Evolutionary conservation across 2,329 filamentous ascomycete species (phyloP), one percentile per base, ranked within the genome.

Genomic region (Colletotrichum karsti): DNA sequence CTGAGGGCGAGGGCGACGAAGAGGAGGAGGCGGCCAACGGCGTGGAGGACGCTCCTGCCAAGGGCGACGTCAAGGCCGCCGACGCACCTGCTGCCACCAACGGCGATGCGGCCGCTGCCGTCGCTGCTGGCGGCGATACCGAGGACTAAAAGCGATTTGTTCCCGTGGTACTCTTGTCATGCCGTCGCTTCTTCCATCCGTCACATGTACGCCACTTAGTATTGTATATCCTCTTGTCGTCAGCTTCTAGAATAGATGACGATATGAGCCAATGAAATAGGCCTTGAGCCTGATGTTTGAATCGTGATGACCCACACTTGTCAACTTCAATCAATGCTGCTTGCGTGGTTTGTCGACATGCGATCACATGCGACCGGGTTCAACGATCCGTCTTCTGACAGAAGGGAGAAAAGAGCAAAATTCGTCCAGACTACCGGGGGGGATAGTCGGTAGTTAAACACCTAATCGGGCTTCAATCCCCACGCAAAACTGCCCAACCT

Each of bases 11-110:
- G 12, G 75, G 70, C 20, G 76, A 74, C 1, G 77, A 77, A 6
- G 73, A 69, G 3, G 72, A 72, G 7, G 72, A 72, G 5, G 71
- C 50, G 20, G 60, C 67, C 59, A 70, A 72, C 60, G 67, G 67
- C 30, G 69, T 60, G 15, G 67, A 78, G 18, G 69, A 71, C 15
- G 73, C 70, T 8, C 69, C 74, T 2, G 71, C 66, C 61, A 77
- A 78, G 67, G 72, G 72, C 20, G 70, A 67, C 28, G 72, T 75
- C 70, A 77, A 78, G 72, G 70, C 70, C 7, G 56, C 65, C 51
- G 73, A 72, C 20, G 70, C 57, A 20, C 63, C 74, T 26, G 73
- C 70, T 28, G 71, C 72, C 9, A 73, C 73, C 44, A 74, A 74
- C 39, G 72, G 73, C 37, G 74, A 77, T 69, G 70, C 75, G 5